Conservation (phyloP, 2,329 filamentous ascomycete species). For the Nigrospora oryzae region DNA sequence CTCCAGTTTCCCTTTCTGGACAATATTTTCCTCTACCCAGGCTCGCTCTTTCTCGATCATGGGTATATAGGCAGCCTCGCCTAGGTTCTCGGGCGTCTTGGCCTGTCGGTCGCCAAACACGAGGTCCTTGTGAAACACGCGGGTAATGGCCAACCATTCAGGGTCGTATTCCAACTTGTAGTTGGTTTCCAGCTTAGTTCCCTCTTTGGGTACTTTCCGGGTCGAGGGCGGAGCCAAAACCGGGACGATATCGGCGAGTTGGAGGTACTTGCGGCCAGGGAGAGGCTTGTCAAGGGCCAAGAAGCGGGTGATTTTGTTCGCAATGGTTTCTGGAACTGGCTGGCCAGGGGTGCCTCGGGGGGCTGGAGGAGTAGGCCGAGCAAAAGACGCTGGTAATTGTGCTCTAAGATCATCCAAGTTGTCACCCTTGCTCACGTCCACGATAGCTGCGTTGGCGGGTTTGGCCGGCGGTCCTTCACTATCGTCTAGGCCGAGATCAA, state of each 20-base stretch:
- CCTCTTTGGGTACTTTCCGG: not conserved
- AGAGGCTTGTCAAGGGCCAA: constrained; percentile 89
- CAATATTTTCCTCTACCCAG: constrained; percentile 79
- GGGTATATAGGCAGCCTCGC: constrained; percentile 58
- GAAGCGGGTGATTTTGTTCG: constrained; percentile 74
- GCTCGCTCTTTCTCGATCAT: constrained; percentile 60
- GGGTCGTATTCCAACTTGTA: constrained; percentile 71
- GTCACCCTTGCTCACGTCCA: constrained; percentile 26
- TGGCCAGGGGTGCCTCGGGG: constrained; percentile 40
- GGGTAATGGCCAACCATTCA: constrained; percentile 92
- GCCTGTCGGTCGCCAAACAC: constrained; percentile 48
- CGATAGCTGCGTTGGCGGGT: constrained; percentile 7
- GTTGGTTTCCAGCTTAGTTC: too few relatives aligned
- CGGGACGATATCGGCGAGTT: constrained; percentile 59
- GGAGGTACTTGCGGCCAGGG: constrained; percentile 70
- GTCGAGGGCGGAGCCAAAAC: constrained; percentile 16
- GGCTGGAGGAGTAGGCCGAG: constrained; percentile 28
- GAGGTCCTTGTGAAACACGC: constrained; percentile 64
- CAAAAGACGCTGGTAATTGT: constrained; percentile 71
- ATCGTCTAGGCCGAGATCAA: constrained; percentile 9
- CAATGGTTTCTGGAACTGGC: constrained; percentile 62
- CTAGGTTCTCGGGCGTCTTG: constrained; percentile 48
- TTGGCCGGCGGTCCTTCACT: constrained; percentile 2
- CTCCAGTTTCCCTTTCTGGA: constrained; percentile 48
- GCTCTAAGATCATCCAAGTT: constrained; percentile 54